Evolutionary conservation across 306 rosid genomes (phyloP), one percentile per base, ranked within the genome.

Genomic region (Ormosia semicastrata): DNA sequence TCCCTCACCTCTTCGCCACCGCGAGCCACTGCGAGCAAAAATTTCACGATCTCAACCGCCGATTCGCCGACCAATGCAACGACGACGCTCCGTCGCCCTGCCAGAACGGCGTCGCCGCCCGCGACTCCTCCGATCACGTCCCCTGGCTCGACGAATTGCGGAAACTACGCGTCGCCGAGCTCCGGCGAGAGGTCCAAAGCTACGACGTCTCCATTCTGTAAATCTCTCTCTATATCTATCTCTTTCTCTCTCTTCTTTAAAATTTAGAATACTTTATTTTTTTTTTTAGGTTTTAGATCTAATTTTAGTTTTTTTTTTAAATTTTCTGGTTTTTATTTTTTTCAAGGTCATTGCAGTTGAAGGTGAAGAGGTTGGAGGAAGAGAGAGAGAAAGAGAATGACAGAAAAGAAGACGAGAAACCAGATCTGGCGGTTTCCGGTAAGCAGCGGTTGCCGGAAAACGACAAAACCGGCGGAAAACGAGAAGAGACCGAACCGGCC

Each of bases 141-240:
- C 94, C 96, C 15, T 93, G 97, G 97, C 81, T 92, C 24, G 90
- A 90, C 30, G 87, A 94, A 89, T 85, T 94, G 85, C 81, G 91
- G 1, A 79, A 81, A 37, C 91, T 81, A 44, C 94, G 97, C 13
- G 92, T 92, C 40, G 89, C 86, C 2, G 92, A 92, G 72, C 98
- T 94, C 70, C 90, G 92, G 46, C 95, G 71, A 32, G 94, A 94
- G 68, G 88, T 94, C 83, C 90, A 89, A 66, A 86, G 87, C 71
- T 81, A 62, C 77, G 94, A 94, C 87, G 90, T 76, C 77, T 86
- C 92, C 67, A 94, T 94, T 84, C 47, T 62, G 98, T 94, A 88
- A 72, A 43, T 87, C 72, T 60, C 44, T 59, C 3, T 0, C 6
- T 49, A 5, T 11, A 5, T 11, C 34, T 52, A 2, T 73, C 32